Base-by-base conservation (phyloP, 2,329 filamentous ascomycete genomes). In the Fulvia fulva region DNA sequence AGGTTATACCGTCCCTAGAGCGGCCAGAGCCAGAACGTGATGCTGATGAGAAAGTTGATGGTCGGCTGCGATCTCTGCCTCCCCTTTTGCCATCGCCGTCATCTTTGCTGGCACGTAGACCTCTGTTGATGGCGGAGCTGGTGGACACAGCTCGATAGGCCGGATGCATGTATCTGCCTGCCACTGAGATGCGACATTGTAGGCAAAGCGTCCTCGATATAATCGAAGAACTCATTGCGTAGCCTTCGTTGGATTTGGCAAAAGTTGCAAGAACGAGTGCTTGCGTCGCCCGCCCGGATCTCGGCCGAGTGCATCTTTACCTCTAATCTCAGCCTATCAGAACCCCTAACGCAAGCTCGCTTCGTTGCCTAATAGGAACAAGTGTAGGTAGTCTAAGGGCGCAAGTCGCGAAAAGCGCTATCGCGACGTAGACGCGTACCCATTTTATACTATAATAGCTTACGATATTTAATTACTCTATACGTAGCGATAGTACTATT, bases 121-220 rank as follows among this genome's bases (percentile, higher is more conserved):
- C 88, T 47, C 81, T 79, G 63, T 85, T 83, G 67, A 91, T 91
- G 45, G 87, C 87, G 9, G 87, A 88, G 59, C 79, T 82, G 43
- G 90, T 79, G 44, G 85, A 87, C 22, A 82, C 81, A 68, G 76
- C 68, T 59, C 80, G 78, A 32, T 68, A 66, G 22, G 57, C 23
- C 47, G 55, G 57, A 32, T 51, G 54, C 44, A 43, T 16, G 21
- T 21, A 7, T 28, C n/a, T 25, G 8, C 22, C 23, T 9, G n/a
- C 30, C 16, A 28, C 11, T 7, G 37, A 37, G 23, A 60, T 47
- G 51, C 59, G 58, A 57, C 59, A 51, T 46, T 49, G 53, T 22
- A 60, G 52, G 56, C 53, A 55, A 19, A 60, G 34, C 25, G 52
- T 53, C 53, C 55, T 49, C 46, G 57, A 22, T 12, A 45, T 22